phyloP scores from a whole-genome alignment of 2,329 filamentous ascomycete species.

The Elsinoe australis region DNA sequence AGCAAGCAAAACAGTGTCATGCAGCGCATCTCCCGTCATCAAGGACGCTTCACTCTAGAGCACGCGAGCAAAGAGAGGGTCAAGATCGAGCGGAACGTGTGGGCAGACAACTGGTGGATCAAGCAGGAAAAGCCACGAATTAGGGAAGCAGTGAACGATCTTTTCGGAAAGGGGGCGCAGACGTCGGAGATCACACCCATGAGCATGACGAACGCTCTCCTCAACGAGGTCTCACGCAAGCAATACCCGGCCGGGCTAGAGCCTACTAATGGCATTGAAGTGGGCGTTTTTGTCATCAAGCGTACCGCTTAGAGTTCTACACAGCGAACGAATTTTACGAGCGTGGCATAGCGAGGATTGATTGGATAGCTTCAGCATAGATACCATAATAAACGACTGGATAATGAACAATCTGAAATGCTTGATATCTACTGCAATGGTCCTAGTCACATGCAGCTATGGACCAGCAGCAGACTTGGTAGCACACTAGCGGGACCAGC shows the following conservation, averaged over 20 bases:
- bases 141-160: constrained; percentile 42
- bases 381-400: constrained; percentile 3
- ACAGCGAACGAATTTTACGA: no score
- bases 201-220: constrained; percentile 51
- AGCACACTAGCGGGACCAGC: no score
- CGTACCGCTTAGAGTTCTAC: constrained; percentile 22
- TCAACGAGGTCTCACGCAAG: constrained; percentile 50
- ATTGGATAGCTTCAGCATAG: constrained; percentile 16
- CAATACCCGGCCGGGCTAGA: constrained; percentile 40
- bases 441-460: no score
- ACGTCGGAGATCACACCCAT: constrained; percentile 37
- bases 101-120: constrained; percentile 56
- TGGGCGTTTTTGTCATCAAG: constrained; percentile 42
- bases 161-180: constrained; percentile 38
- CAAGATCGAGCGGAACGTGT: constrained; percentile 45
- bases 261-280: constrained; percentile 40
- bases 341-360: background rate
- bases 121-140: constrained; percentile 56
- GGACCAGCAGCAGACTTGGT: no score
- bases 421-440: no score
- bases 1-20: constrained; percentile 25
- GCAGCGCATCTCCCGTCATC: constrained; percentile 27
- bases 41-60: constrained; percentile 35
- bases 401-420: no score
- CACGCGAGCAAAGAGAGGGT: constrained; percentile 47